Evolutionary conservation across 2,329 filamentous ascomycete genomes (phyloP), one percentile per base, ranked within the genome.

Genomic region (Escovopsis weberi): DNA sequence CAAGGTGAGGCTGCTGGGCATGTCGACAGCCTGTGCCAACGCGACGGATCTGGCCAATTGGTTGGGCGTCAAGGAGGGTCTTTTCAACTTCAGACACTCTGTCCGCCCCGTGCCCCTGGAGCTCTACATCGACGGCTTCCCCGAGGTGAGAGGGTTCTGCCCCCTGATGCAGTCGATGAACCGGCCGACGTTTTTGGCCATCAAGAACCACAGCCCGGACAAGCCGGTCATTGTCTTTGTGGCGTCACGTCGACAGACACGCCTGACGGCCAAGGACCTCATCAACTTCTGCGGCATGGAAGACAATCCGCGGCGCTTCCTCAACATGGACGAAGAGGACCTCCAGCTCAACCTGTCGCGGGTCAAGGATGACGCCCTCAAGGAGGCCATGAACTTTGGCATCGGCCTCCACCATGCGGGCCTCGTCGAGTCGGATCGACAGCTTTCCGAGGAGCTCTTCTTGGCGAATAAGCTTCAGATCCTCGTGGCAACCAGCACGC

Each of bases 101-200:
- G 93, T 98, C 33, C 85, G 91, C 23, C 91, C 93, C 2, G 93
- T 98, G 9, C 91, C 93, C 0, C 64, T 98, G 34, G 89, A 98
- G 59, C 85, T 95, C 37, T 98, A 85, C 61, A 98, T 98, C 51
- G 91, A 98, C 58, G 93, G 91, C 0, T 98, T 98, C 58, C 88
- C 91, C 0, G 86, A 96, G 56, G 82, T 91, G 51, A 77, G 89
- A 46, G 91, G 91, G 0, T 98, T 98, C 66, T 96, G 89, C 54
- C 87, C 91, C 1, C 64, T 98, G 50, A 98, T 98, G 91, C 89
- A 96, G 63, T 94, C 87, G 0, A 98, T 98, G 91, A 98, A 98
- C 56, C 75, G 91, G 6, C 91, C 91, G 2, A 95, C 91, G 0
- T 98, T 96, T 63, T 67, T 96, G 30, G 91, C 91, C 0, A 91